Evolutionary conservation across 345 rosid genomes (phyloP).

Genomic region (Boechera divaricarpa): DNA sequence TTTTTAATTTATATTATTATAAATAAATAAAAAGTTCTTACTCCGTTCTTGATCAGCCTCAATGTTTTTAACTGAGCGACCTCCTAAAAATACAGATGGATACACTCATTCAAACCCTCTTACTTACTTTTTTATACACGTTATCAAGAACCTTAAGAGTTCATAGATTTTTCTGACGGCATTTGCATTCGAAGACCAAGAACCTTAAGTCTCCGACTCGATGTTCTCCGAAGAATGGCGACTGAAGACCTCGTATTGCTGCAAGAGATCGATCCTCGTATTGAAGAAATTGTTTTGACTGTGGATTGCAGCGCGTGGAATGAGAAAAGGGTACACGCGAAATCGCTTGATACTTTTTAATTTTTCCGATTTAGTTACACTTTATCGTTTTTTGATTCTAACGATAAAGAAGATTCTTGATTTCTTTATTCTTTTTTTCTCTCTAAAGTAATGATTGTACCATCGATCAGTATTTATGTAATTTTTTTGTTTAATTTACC

Average conservation of each 20-base stretch:
- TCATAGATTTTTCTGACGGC: not conserved
- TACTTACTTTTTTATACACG: not conserved
- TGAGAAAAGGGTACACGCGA: not conserved
- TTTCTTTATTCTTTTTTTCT: too few species aligned
- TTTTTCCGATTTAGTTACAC: not conserved
- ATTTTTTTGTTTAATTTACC: not conserved
- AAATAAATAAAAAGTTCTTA: not conserved
- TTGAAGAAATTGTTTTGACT: not conserved
- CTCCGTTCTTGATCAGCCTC: not conserved
- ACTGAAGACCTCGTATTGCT: not conserved
- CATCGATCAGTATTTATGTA: too few species aligned
- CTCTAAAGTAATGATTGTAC: too few species aligned
- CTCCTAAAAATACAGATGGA: not conserved
- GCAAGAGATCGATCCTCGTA: not conserved
- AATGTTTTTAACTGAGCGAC: not conserved
- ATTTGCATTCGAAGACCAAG: not conserved
- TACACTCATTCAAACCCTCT: not conserved
- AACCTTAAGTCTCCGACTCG: not conserved
- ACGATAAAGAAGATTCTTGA: not conserved
- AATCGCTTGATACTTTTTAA: not conserved
- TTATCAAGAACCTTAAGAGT: not conserved
- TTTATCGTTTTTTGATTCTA: not conserved
- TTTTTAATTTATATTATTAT: not conserved
- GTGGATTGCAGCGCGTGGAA: not conserved
- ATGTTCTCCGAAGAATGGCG: not conserved